These are phyloP conservation scores for Penicillium alfredii DNA, from an alignment of 495 filamentous ascomycete species.

Conservation along the genomic window DNA sequence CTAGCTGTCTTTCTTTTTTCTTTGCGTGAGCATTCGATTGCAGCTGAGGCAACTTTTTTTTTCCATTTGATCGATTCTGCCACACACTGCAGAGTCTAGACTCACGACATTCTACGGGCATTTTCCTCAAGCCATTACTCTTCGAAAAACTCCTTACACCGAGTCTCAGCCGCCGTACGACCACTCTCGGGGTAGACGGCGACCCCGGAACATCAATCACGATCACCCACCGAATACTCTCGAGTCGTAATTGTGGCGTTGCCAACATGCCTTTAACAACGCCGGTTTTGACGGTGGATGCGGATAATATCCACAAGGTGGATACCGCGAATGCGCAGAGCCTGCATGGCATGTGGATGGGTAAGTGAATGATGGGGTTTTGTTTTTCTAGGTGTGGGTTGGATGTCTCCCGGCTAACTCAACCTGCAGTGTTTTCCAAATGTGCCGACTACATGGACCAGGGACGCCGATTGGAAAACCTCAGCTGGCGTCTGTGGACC, in stretches of 20 bases:
- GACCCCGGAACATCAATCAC: slow-evolving; percentile 39
- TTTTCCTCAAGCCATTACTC: slow-evolving; percentile 3
- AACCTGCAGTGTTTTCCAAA: slow-evolving; percentile 75
- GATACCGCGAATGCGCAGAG: slow-evolving; percentile 89
- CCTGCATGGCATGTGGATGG: slow-evolving; percentile 96
- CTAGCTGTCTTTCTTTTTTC: slow-evolving; percentile 3
- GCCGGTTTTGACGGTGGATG: slow-evolving; percentile 75
- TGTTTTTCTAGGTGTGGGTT: neutral
- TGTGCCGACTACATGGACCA: slow-evolving; percentile 93
- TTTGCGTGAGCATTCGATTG: slow-evolving; percentile 11
- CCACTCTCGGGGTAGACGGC: slow-evolving; percentile 48
- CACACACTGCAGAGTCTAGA: slow-evolving; percentile 10
- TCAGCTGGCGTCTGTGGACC: slow-evolving; percentile 95
- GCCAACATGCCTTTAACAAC: slow-evolving; percentile 58
- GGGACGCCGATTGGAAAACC: slow-evolving; percentile 85
- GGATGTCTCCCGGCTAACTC: slow-evolving; percentile 11
- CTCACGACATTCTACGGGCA: slow-evolving; percentile 15
- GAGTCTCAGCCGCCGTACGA: slow-evolving; percentile 43
- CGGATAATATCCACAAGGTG: slow-evolving; percentile 84
- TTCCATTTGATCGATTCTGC: slow-evolving; percentile 21
- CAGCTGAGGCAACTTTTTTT: slow-evolving; percentile 7
- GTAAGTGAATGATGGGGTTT: slow-evolving; percentile 48
- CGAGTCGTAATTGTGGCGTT: slow-evolving; percentile 19
- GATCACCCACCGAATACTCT: neutral
- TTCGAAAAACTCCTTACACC: slow-evolving; percentile 18